Conservation (phyloP, 2,329 filamentous ascomycete species). For the Nigrospora sphaerica region DNA sequence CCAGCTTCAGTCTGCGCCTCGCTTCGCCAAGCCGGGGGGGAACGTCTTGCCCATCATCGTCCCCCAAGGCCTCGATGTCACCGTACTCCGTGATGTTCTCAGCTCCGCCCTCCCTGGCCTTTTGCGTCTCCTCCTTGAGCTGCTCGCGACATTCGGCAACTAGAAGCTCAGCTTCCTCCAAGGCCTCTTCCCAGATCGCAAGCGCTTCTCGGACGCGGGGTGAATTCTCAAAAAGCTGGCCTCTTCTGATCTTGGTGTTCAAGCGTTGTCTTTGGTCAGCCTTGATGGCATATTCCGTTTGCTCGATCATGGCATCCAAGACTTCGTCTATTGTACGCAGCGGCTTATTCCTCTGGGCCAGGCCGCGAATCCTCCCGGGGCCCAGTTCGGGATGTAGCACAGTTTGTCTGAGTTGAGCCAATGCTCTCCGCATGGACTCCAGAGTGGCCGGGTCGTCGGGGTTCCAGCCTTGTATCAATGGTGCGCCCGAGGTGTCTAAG, state of each 20-base stretch:
- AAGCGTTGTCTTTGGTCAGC: constrained; percentile 63
- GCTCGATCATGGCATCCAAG: constrained; percentile 83
- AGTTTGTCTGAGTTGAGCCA: constrained; percentile 72
- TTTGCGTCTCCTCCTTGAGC: constrained; percentile 43
- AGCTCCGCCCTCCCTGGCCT: constrained; percentile 17
- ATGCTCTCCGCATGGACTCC: constrained; percentile 71
- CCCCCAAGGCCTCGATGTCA: constrained; percentile 13
- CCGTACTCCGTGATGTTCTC: constrained; percentile 12
- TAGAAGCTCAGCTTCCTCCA: constrained; percentile 39
- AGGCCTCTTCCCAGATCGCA: constrained; percentile 57
- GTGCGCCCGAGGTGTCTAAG: constrained; percentile 57
- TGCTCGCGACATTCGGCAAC: constrained; percentile 60
- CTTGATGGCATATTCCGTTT: constrained; percentile 62
- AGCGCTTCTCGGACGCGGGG: constrained; percentile 62
- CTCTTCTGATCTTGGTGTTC: constrained; percentile 56
- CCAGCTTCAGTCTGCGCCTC: constrained; percentile 60
- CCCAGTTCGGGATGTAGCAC: constrained; percentile 83
- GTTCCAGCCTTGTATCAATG: constrained; percentile 56
- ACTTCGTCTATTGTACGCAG: constrained; percentile 82
- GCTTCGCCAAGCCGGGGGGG: constrained; percentile 43
- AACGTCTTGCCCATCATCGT: constrained; percentile 26
- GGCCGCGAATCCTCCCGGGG: constrained; percentile 53
- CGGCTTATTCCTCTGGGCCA: constrained; percentile 58
- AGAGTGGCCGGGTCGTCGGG: constrained; percentile 48
- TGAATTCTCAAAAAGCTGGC: constrained; percentile 74